These are phyloP conservation scores for Phaffia rhodozyma DNA, from an alignment of 1,284 basidiomycete genomes.

Conservation along the genomic window DNA sequence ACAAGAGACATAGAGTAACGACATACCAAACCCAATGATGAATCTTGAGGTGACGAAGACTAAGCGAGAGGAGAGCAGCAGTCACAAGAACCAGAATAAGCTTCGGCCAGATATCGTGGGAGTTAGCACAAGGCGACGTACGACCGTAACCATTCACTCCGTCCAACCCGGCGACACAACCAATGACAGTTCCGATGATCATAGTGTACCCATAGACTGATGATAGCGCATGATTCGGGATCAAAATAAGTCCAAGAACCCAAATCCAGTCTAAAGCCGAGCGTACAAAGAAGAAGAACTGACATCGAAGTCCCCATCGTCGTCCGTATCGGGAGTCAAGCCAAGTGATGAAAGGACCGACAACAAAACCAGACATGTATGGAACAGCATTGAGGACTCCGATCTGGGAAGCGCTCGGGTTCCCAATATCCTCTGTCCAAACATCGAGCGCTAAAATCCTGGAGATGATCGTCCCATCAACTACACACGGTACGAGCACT, in stretches of 20 bases:
- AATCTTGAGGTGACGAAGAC: conserved; percentile 32
- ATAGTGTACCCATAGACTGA: conserved; percentile 36
- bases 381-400: conserved; percentile 34
- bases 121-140: conserved; percentile 19
- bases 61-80: conserved; percentile 3
- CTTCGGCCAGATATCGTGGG: not conserved
- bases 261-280: not conserved
- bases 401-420: conserved; percentile 26
- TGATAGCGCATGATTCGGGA: not conserved
- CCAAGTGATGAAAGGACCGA: conserved; percentile 34
- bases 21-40: conserved; percentile 32
- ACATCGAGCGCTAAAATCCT: conserved; percentile 33
- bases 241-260: not conserved
- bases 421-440: conserved; percentile 33
- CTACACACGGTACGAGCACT: not conserved
- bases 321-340: conserved; percentile 34
- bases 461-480: conserved; percentile 33
- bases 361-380: conserved; percentile 31
- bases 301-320: conserved; percentile 36
- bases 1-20: not conserved
- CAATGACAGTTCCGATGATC: conserved; percentile 32
- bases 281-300: conserved; percentile 11
- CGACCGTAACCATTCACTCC: conserved; percentile 32
- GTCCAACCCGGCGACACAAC: conserved; percentile 31
- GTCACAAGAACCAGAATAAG: not conserved